Conservation (phyloP, 2,329 filamentous ascomycete species). For the Cladosporium colombiae region DNA sequence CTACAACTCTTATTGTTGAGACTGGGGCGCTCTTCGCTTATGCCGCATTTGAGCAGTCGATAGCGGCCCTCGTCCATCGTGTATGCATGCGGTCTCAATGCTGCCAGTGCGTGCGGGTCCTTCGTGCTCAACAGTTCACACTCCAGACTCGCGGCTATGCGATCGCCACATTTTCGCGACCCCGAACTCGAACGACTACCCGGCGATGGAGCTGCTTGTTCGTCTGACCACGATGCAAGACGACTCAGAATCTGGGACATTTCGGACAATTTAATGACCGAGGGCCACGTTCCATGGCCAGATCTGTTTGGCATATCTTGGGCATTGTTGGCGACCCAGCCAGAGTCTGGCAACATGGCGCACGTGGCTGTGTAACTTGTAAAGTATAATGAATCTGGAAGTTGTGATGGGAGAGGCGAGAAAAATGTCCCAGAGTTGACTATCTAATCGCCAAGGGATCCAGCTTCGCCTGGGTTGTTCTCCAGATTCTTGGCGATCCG, state of each 20-base stretch:
- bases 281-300: background rate
- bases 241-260: background rate
- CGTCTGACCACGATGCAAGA: background rate
- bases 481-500: background rate
- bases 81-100: background rate
- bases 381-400: background rate
- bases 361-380: constrained; percentile 1
- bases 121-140: background rate
- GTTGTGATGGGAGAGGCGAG: background rate
- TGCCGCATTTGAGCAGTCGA: background rate
- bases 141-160: background rate
- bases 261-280: background rate
- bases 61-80: background rate
- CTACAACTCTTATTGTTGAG: background rate
- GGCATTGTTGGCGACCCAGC: background rate
- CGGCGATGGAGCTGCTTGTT: background rate
- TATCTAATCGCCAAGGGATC: background rate
- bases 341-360: background rate
- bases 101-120: background rate
- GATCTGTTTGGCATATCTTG: constrained; percentile 3
- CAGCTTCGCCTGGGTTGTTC: background rate
- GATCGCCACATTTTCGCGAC: background rate
- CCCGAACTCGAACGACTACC: background rate
- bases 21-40: background rate
- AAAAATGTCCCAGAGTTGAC: background rate